Evolutionary conservation across 73 alveolate genomes (phyloP).

Genomic region (Paramecium caudatum): DNA sequence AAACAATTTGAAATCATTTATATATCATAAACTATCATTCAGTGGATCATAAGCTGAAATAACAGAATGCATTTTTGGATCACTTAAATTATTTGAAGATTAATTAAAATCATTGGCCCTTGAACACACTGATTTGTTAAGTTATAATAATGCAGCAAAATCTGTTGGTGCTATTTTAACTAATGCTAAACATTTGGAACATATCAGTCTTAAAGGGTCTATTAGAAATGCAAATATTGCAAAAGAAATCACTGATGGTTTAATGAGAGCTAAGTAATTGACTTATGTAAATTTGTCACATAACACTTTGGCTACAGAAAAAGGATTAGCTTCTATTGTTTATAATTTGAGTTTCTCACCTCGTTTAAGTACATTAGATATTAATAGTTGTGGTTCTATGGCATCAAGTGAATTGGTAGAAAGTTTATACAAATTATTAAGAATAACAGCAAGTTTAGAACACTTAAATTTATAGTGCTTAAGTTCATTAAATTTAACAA

Average conservation of each 20-base stretch:
- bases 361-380: conserved; percentile 86
- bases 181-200: conserved; percentile 86
- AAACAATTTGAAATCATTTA: neutral
- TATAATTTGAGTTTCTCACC: conserved; percentile 97
- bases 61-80: conserved; percentile 33
- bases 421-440: conserved; percentile 90
- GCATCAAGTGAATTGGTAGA: conserved; percentile 82
- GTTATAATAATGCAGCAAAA: conserved; percentile 50
- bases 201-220: conserved; percentile 84
- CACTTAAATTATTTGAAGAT: neutral
- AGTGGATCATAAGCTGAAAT: neutral
- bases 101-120: neutral
- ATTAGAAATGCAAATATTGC: conserved; percentile 78
- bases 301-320: conserved; percentile 82
- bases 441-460: conserved; percentile 87
- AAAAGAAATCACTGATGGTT: conserved; percentile 98
- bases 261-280: conserved; percentile 96
- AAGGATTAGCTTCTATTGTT: conserved; percentile 87
- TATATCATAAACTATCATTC: neutral
- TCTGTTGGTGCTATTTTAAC: conserved; percentile 84
- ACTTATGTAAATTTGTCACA: conserved; percentile 80
- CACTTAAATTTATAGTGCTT: conserved; percentile 43
- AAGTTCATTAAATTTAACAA: conserved; percentile 69
- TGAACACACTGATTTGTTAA: conserved; percentile 34
- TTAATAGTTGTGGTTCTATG: conserved; percentile 77